Conservation (phyloP, 148 eudicot species). For the Rheum nobile region DNA sequence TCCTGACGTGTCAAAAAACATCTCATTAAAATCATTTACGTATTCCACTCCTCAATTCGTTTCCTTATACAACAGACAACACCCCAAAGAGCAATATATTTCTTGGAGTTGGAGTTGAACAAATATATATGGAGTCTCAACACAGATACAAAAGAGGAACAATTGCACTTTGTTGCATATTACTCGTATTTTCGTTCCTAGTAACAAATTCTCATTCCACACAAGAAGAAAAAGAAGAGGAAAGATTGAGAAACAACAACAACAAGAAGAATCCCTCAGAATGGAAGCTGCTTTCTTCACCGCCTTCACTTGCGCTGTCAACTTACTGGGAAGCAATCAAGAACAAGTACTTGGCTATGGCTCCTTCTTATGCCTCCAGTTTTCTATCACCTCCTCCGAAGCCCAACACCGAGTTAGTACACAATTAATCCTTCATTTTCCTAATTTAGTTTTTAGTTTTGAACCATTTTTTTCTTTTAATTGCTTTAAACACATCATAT, state of each 20-base stretch:
- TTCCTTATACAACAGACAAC: background rate
- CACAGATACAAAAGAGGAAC: background rate
- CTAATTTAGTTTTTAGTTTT: background rate
- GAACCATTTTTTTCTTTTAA: background rate
- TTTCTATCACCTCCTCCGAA: background rate
- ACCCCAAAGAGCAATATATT: background rate
- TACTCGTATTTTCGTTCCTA: background rate
- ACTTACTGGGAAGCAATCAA: background rate
- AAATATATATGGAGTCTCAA: too few species aligned
- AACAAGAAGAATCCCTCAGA: background rate
- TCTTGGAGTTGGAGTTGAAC: too few species aligned
- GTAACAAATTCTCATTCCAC: background rate
- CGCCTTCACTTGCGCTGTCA: background rate
- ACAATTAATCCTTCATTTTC: background rate
- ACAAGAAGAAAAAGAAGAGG: background rate
- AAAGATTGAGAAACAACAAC: background rate
- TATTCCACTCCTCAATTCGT: background rate
- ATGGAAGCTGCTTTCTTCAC: background rate
- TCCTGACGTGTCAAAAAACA: background rate
- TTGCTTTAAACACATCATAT: too few species aligned
- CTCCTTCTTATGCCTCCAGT: background rate
- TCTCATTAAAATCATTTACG: background rate
- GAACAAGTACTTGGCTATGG: background rate
- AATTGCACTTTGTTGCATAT: background rate
- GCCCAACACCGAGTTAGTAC: background rate